These are phyloP conservation scores for Lippia alba DNA, from an alignment of 305 asterid genomes.

Conservation along the genomic window DNA sequence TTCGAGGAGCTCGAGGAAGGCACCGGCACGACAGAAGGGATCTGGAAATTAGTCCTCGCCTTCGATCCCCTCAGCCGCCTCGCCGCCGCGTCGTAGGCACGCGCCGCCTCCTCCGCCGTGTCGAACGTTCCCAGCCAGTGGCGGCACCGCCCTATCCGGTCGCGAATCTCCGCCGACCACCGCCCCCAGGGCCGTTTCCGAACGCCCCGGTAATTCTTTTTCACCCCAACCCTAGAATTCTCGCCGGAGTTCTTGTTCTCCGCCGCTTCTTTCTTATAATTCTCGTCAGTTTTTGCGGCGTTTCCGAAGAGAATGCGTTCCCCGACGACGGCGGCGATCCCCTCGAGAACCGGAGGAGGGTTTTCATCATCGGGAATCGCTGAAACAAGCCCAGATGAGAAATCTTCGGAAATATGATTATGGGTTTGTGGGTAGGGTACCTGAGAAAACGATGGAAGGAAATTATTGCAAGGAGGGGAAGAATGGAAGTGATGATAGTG, in stretches of 20 bases:
- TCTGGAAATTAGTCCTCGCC: slow-evolving; percentile 76
- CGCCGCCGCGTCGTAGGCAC: slow-evolving; percentile 94
- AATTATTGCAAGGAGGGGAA: neutral
- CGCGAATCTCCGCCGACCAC: slow-evolving; percentile 97
- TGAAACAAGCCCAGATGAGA: neutral
- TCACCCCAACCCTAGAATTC: slow-evolving; percentile 22
- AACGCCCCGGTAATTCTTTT: slow-evolving; percentile 72
- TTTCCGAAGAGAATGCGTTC: slow-evolving; percentile 62
- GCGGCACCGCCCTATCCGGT: slow-evolving; percentile 89
- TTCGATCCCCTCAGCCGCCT: slow-evolving; percentile 78
- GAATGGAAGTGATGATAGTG: slow-evolving; percentile 10
- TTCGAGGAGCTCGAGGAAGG: slow-evolving; percentile 24
- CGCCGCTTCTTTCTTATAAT: neutral
- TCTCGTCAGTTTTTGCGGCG: neutral
- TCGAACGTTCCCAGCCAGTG: slow-evolving; percentile 97
- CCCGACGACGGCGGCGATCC: slow-evolving; percentile 55
- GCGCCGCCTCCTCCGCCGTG: slow-evolving; percentile 95
- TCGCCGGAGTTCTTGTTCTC: neutral
- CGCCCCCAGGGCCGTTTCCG: slow-evolving; percentile 98
- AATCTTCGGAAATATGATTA: neutral
- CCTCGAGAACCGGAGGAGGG: slow-evolving; percentile 45
- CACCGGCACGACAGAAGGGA: slow-evolving; percentile 60
- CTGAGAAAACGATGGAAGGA: slow-evolving; percentile 22
- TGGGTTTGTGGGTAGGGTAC: slow-evolving; percentile 12
- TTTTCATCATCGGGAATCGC: neutral